Conservation (phyloP, 768 basidiomycete species). For the Tephrocybe sp. region DNA sequence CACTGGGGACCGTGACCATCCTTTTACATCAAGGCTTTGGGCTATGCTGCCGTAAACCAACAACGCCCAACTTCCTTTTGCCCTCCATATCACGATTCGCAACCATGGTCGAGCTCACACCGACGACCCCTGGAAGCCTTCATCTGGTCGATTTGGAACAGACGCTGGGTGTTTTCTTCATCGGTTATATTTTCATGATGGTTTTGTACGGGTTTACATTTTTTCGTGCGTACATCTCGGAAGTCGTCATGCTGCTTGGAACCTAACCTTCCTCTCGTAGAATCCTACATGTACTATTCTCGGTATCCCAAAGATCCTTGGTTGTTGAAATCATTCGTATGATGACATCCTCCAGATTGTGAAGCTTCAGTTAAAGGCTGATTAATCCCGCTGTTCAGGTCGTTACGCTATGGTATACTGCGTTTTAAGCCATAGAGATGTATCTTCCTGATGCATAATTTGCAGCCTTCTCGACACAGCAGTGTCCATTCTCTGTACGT, state of each 20-base stretch:
- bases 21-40: not conserved
- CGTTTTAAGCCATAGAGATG: not conserved
- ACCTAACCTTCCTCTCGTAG: conserved; percentile 1
- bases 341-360: too few relatives aligned
- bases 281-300: conserved; percentile 20
- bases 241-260: not conserved
- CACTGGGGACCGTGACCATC: too few relatives aligned
- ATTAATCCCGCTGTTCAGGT: too few relatives aligned
- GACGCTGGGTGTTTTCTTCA: conserved; percentile 17
- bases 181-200: conserved; percentile 19
- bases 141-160: conserved; percentile 13
- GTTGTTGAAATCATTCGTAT: conserved; percentile 10
- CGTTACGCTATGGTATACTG: too few relatives aligned
- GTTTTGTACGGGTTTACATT: conserved; percentile 20
- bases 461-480: conserved; percentile 15
- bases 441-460: not conserved
- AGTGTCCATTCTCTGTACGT: conserved; percentile 13
- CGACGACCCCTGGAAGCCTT: conserved; percentile 15
- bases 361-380: too few relatives aligned
- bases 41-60: too few relatives aligned
- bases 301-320: conserved; percentile 16
- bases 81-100: not conserved
- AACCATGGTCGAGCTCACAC: conserved; percentile 11
- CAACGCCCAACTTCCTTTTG: too few relatives aligned
- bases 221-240: conserved; percentile 13